Percentiles rank a stretch among this genome's conserved stretches.
Evolutionary conservation across 1,284 basidiomycete species (phyloP).

Genomic region (Cutaneotrichosporon curvatum): DNA sequence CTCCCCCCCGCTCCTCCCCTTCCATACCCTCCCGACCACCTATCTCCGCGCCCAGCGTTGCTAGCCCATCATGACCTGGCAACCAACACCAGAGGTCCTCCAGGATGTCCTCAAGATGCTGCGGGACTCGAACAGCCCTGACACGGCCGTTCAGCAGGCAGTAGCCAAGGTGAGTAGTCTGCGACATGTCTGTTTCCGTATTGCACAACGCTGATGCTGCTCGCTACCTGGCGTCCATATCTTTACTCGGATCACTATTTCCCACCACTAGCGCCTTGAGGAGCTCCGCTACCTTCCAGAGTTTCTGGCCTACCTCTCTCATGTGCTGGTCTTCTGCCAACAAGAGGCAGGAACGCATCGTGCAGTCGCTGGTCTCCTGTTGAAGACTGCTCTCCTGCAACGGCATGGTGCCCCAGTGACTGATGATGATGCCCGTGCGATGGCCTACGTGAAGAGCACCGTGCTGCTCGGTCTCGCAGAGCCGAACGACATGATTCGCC

Average conservation of each 20-base stretch:
- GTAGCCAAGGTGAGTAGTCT: neutral
- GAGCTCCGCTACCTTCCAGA: constrained; percentile 80
- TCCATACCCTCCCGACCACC: neutral
- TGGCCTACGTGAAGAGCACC: constrained; percentile 71
- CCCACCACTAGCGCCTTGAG: constrained; percentile 65
- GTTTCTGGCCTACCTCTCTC: constrained; percentile 93
- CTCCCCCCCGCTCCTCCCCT: neutral
- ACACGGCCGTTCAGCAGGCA: constrained; percentile 43
- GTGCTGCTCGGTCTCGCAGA: constrained; percentile 76
- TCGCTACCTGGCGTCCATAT: too few species aligned
- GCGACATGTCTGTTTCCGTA: too few species aligned
- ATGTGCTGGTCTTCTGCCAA: constrained; percentile 65
- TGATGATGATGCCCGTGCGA: constrained; percentile 46
- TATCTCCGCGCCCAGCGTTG: neutral
- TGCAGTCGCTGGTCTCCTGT: constrained; percentile 88
- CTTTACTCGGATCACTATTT: neutral
- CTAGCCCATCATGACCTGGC: constrained; percentile 37
- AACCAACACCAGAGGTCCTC: constrained; percentile 42
- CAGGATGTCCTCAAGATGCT: constrained; percentile 46
- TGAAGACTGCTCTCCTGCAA: constrained; percentile 74
- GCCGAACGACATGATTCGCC: constrained; percentile 73
- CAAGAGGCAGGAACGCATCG: constrained; percentile 80
- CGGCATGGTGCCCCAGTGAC: constrained; percentile 22
- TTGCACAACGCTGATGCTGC: neutral
- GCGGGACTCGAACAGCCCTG: constrained; percentile 45